Conservation (phyloP, 2,329 filamentous ascomycete genomes). For the Colletotrichum sp. region DNA sequence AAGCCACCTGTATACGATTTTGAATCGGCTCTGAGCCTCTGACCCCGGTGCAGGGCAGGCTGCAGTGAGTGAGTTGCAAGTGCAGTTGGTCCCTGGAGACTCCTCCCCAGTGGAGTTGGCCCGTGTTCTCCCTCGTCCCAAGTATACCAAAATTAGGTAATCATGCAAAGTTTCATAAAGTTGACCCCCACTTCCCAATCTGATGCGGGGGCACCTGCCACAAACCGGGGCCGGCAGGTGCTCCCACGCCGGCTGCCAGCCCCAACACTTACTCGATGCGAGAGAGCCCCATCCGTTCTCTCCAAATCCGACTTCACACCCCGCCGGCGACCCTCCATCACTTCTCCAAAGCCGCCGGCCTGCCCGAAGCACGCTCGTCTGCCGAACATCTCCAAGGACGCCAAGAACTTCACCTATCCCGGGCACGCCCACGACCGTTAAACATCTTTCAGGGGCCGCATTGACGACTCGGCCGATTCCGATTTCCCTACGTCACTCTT, state of each 20-base stretch:
- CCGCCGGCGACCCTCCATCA: slow-evolving; percentile 8
- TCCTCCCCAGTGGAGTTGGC: not conserved
- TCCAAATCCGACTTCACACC: slow-evolving; percentile 4
- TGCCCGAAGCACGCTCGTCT: slow-evolving; percentile 6
- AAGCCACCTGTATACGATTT: not conserved
- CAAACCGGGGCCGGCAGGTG: not conserved
- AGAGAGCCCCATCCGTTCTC: not conserved
- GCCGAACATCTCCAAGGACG: not conserved
- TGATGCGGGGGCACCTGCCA: not conserved
- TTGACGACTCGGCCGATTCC: not conserved
- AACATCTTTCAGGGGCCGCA: not conserved
- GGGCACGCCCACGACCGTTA: not conserved
- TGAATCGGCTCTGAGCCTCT: not conserved
- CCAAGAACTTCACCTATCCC: not conserved
- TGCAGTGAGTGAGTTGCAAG: not conserved
- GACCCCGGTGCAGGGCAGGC: not conserved
- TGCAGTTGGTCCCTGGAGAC: not conserved
- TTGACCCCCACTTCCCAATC: not conserved
- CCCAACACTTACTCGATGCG: not conserved
- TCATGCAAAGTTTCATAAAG: not conserved
- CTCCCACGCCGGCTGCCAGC: not conserved
- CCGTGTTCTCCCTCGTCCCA: not conserved
- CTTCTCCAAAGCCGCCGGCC: slow-evolving; percentile 9
- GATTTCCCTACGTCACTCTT: not conserved
- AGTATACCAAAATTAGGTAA: slow-evolving; percentile 13